Evolutionary conservation across 140 eudicot species (phyloP).

Genomic region (Cichorium intybus): DNA sequence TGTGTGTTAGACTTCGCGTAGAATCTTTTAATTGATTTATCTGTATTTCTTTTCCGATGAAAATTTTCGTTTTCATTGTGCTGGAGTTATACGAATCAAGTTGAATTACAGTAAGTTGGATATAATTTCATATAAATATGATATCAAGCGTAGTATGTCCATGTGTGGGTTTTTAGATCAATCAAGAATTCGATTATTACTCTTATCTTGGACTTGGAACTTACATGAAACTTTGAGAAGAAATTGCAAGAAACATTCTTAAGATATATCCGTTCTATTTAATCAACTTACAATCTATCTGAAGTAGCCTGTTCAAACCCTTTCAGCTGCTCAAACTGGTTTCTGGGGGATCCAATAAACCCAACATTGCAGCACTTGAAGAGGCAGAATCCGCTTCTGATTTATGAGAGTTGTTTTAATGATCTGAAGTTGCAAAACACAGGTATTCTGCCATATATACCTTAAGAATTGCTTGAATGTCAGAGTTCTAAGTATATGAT

Average conservation of each 20-base stretch:
- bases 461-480: conserved; percentile 6
- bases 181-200: conserved; percentile 9
- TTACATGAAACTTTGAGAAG: not conserved
- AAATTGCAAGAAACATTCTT: not conserved
- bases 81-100: conserved; percentile 9
- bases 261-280: conserved; percentile 1
- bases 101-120: conserved; percentile 21
- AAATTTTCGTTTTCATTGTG: conserved; percentile 6
- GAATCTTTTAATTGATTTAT: conserved; percentile 13
- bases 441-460: conserved; percentile 17
- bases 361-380: not conserved
- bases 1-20: not conserved
- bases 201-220: conserved; percentile 18
- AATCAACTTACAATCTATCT: not conserved
- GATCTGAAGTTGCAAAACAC: conserved; percentile 9
- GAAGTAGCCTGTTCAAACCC: conserved; percentile 9
- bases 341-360: conserved; percentile 8
- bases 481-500: conserved; percentile 2
- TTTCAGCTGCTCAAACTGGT: not conserved
- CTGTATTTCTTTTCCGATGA: not conserved
- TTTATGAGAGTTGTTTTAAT: conserved; percentile 8
- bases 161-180: conserved; percentile 14
- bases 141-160: not conserved
- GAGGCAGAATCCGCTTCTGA: not conserved
- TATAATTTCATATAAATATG: not conserved